Percentiles rank a stretch among this genome's conserved stretches.
These are phyloP conservation scores for Chalciporus sp. DNA, from an alignment of 1,284 basidiomycete genomes.

Conservation along the genomic window DNA sequence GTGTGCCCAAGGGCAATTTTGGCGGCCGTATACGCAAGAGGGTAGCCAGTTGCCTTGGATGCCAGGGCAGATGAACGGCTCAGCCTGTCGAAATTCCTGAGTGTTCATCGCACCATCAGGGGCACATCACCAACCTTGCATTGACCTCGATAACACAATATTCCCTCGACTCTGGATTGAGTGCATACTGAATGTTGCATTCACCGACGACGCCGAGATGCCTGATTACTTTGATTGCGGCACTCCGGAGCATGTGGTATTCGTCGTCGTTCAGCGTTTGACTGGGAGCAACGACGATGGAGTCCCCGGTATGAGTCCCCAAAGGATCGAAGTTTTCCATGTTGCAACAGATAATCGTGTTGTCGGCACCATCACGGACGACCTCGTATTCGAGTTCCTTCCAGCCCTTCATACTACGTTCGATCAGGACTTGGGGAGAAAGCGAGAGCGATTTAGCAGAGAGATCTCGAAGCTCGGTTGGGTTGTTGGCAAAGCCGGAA, in stretches of 20 bases:
- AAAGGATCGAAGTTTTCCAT: slow-evolving; percentile 99
- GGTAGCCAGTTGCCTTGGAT: slow-evolving; percentile 99
- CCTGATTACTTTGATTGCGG: slow-evolving; percentile 96
- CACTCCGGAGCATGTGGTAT: slow-evolving; percentile 98
- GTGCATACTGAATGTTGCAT: slow-evolving; percentile 98
- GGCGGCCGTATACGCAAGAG: slow-evolving; percentile 98
- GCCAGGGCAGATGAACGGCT: slow-evolving; percentile 86
- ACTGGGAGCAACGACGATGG: slow-evolving; percentile 99
- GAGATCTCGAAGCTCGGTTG: slow-evolving; percentile 94
- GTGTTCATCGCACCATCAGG: not conserved
- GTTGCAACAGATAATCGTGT: slow-evolving; percentile 95
- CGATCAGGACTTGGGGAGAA: slow-evolving; percentile 95
- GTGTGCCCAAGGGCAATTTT: slow-evolving; percentile 99
- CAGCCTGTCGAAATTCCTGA: slow-evolving; percentile 38
- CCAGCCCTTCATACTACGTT: slow-evolving; percentile 99
- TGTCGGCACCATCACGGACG: slow-evolving; percentile 95
- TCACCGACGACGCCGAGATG: slow-evolving; percentile 99
- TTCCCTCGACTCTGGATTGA: slow-evolving; percentile 91
- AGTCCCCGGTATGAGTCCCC: slow-evolving; percentile 99
- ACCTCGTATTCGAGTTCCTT: slow-evolving; percentile 99
- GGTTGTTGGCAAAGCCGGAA: slow-evolving; percentile 96
- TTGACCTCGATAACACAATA: slow-evolving; percentile 99
- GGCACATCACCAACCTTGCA: slow-evolving; percentile 63
- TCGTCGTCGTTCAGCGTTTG: slow-evolving; percentile 97
- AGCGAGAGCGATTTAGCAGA: slow-evolving; percentile 90